Conservation (phyloP, 805 yeast genomes). For the Kodamaea laetipori region DNA sequence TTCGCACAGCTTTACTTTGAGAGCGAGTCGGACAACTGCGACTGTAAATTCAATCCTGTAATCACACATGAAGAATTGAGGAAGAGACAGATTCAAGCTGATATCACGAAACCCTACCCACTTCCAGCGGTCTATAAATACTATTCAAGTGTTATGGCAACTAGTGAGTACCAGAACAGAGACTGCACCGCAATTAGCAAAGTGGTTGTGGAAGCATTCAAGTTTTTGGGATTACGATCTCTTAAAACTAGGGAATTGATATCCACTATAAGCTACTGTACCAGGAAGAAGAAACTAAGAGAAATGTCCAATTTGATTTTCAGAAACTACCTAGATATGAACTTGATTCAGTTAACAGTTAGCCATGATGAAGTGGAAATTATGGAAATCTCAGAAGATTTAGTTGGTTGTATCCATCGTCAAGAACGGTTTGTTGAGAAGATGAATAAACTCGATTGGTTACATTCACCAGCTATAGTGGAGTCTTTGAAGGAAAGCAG, state of each 20-base stretch:
- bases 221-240: background rate
- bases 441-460: conserved; percentile 23
- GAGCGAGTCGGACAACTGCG: background rate
- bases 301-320: conserved; percentile 8
- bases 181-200: background rate
- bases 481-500: conserved; percentile 18
- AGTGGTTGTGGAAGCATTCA: conserved; percentile 1
- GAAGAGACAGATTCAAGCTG: conserved; percentile 21
- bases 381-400: conserved; percentile 21
- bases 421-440: conserved; percentile 25
- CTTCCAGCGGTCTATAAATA: conserved; percentile 14
- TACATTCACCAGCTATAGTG: conserved; percentile 16
- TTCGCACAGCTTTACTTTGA: conserved; percentile 17
- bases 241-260: background rate
- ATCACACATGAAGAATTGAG: conserved; percentile 26
- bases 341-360: conserved; percentile 7
- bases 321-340: conserved; percentile 1
- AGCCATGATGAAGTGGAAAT: background rate
- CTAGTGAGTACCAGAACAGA: background rate
- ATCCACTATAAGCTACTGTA: background rate
- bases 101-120: conserved; percentile 7
- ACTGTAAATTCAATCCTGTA: background rate
- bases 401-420: conserved; percentile 26
- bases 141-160: conserved; percentile 11
- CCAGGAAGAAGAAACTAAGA: background rate